These are phyloP conservation scores for Collybia sp. DNA, from an alignment of 768 basidiomycete genomes.

Conservation along the genomic window DNA sequence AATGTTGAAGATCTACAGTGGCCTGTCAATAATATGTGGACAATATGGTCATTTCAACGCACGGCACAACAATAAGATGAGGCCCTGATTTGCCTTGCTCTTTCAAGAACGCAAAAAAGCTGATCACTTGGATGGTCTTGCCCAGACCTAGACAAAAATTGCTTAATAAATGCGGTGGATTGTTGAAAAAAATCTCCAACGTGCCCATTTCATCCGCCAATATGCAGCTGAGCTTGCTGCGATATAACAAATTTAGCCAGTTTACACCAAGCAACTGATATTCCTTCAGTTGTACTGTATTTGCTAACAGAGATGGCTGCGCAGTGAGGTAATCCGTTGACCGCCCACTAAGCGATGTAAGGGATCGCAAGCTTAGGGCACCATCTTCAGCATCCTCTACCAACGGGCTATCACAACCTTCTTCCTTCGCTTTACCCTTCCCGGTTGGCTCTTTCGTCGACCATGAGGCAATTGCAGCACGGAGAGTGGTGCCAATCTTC, in stretches of 20 bases:
- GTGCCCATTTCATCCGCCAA: slow-evolving; percentile 99
- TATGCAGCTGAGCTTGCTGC: slow-evolving; percentile 82
- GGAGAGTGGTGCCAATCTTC: slow-evolving; percentile 71
- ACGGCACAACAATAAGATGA: slow-evolving; percentile 95
- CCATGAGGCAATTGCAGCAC: slow-evolving; percentile 79
- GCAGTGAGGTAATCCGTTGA: slow-evolving; percentile 63
- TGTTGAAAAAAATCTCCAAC: slow-evolving; percentile 18
- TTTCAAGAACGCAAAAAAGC: slow-evolving; percentile 88
- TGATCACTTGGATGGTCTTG: slow-evolving; percentile 98
- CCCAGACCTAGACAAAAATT: slow-evolving; percentile 67
- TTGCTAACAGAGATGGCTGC: slow-evolving; percentile 68
- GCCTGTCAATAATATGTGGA: slow-evolving; percentile 5
- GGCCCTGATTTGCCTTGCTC: slow-evolving; percentile 77
- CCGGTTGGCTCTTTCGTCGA: slow-evolving; percentile 29
- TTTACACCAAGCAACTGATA: slow-evolving; percentile 98
- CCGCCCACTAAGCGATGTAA: slow-evolving; percentile 35
- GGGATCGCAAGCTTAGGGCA: slow-evolving; percentile 49
- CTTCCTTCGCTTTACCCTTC: slow-evolving; percentile 35
- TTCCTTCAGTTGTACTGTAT: slow-evolving; percentile 81
- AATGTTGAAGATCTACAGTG: slow-evolving; percentile 79
- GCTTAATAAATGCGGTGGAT: slow-evolving; percentile 3
- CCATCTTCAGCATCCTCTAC: slow-evolving; percentile 51
- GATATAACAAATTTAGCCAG: slow-evolving; percentile 89
- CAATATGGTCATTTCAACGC: slow-evolving; percentile 26
- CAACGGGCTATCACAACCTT: slow-evolving; percentile 12